Evolutionary conservation across 1,284 basidiomycete genomes (phyloP), one percentile per base, ranked within the genome.

Genomic region (Leccinum pachyderme): DNA sequence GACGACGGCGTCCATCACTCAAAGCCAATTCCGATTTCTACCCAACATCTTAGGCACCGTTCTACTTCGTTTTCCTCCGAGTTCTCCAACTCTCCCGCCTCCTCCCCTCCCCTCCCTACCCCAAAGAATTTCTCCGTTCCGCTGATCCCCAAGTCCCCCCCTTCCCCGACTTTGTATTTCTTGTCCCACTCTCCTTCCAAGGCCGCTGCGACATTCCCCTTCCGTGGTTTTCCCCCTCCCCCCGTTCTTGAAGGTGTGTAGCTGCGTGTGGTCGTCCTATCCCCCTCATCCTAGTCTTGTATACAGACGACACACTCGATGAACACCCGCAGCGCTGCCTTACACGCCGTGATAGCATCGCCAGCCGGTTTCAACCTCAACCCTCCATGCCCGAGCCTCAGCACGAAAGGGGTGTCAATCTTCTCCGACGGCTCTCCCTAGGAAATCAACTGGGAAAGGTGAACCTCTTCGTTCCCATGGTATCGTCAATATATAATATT

Each of bases 91-190:
- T 80, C 83, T 2, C 71, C 79, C 78, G 80, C 52, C 58, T 80
- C 53, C 68, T 75, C 49, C 77, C 82, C 48, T 73, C 82, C 43
- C 56, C 73, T 61, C 71, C 77, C 51, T 65, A 77, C 53, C 61
- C 77, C 41, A 56, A 64, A 58, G 49, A 70, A 55, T 9, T 37
- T 57, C 63, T 7, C 65, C 59, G 57, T 77, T 6, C 75, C 80
- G 4, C 75, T 74, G 50, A 68, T 82, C 49, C 69, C 75, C n/a
- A 72, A 80, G 47, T 81, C 82, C 4, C 78, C 85, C 3, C 78
- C 77, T 12, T 88, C 88, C 2, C 86, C 88, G 47, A 83, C 90
- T 57, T 70, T 90, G 51, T 85, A 86, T 67, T 85, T 87, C 69
- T 70, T 89, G 50, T 76, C 79, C 50, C 81, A 85, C 57, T 81